Conservation (phyloP, 495 filamentous ascomycete genomes). For the Physcia stellaris region DNA sequence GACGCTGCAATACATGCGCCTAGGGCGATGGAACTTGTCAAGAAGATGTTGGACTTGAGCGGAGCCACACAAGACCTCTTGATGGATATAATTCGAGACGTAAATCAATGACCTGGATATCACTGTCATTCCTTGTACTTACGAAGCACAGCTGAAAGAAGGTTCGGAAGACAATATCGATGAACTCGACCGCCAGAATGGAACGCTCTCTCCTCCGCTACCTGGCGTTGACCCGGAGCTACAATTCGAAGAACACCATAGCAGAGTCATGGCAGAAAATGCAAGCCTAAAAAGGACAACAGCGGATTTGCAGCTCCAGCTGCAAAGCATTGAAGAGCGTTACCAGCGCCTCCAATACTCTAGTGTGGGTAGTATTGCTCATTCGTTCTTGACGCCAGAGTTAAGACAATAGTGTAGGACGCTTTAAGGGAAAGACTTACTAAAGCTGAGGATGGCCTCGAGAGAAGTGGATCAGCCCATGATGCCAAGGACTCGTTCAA, state of each 20-base stretch:
- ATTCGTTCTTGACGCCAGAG: background rate
- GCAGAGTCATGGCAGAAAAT: slow-evolving; percentile 39
- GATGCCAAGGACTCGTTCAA: slow-evolving; percentile 15
- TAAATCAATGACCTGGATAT: too few species aligned
- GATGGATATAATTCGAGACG: slow-evolving; percentile 36
- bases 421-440: slow-evolving; percentile 31
- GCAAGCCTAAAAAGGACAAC: slow-evolving; percentile 36
- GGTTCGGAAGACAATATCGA: background rate
- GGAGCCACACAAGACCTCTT: slow-evolving; percentile 31
- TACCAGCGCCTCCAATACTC: slow-evolving; percentile 44
- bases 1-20: slow-evolving; percentile 47
- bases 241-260: slow-evolving; percentile 38
- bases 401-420: slow-evolving; percentile 15
- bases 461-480: slow-evolving; percentile 25
- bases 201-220: slow-evolving; percentile 21
- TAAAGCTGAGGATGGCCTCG: slow-evolving; percentile 33
- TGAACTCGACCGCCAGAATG: background rate
- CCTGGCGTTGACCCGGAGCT: slow-evolving; percentile 34
- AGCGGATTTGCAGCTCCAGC: slow-evolving; percentile 34
- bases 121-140: too few species aligned
- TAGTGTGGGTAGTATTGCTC: slow-evolving; percentile 28
- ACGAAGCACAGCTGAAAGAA: background rate
- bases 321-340: slow-evolving; percentile 16
- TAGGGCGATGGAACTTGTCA: slow-evolving; percentile 39
- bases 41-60: slow-evolving; percentile 34